Evolutionary conservation across 2,329 filamentous ascomycete genomes (phyloP).

Genomic region (Verticillium isaacii): DNA sequence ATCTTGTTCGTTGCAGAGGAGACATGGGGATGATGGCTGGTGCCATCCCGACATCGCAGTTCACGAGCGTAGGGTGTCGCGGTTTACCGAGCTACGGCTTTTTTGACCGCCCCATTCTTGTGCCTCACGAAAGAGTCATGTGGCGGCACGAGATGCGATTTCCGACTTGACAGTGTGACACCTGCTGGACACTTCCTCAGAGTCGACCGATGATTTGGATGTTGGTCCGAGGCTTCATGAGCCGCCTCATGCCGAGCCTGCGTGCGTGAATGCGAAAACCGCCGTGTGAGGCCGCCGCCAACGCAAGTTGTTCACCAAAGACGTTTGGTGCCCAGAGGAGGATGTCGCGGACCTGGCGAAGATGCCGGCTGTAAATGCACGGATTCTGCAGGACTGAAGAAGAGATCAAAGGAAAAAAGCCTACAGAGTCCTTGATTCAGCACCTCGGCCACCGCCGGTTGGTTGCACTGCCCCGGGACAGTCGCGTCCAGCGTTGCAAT

Average conservation of each 20-base stretch:
- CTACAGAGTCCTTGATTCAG: not conserved
- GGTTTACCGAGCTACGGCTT: too few relatives aligned
- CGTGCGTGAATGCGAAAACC: too few relatives aligned
- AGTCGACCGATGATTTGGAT: too few relatives aligned
- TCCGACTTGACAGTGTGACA: not conserved
- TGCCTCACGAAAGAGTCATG: not conserved
- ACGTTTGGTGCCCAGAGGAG: too few relatives aligned
- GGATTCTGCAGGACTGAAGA: not conserved
- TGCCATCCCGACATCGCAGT: too few relatives aligned
- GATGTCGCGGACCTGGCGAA: not conserved
- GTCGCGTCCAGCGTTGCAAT: not conserved
- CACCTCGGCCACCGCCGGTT: not conserved
- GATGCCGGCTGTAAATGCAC: not conserved
- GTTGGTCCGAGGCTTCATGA: too few relatives aligned
- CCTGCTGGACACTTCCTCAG: not conserved
- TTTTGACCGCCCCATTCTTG: not conserved
- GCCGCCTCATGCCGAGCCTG: too few relatives aligned
- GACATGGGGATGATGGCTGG: too few relatives aligned
- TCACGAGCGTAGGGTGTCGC: too few relatives aligned
- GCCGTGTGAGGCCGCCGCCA: not conserved
- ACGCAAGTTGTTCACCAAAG: not conserved
- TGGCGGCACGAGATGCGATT: not conserved
- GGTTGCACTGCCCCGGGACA: not conserved
- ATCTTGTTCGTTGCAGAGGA: too few relatives aligned
- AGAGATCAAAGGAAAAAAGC: not conserved